These are phyloP conservation scores for Boeremia lycopersici DNA, from an alignment of 2,329 filamentous ascomycete genomes.

Conservation along the genomic window DNA sequence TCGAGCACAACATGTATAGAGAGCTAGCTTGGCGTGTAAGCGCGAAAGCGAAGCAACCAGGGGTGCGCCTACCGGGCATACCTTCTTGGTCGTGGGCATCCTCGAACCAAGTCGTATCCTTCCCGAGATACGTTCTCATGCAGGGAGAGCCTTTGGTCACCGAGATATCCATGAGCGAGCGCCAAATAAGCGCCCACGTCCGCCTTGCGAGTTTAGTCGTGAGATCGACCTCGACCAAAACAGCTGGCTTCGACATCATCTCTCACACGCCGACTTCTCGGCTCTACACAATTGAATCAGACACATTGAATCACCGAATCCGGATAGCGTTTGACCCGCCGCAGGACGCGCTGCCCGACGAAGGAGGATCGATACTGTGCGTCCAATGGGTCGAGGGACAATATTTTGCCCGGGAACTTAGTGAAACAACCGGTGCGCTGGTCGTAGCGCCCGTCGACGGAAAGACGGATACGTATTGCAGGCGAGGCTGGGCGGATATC, in stretches of 20 bases:
- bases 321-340: background rate
- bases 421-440: no score
- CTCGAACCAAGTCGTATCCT: background rate
- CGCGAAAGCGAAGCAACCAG: no score
- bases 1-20: background rate
- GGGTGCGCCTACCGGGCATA: background rate
- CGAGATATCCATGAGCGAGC: background rate
- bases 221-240: no score
- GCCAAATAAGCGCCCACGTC: no score
- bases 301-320: no score
- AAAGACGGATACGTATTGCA: background rate
- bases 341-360: background rate
- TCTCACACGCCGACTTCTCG: no score
- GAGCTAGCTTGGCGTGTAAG: background rate
- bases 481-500: background rate
- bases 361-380: background rate
- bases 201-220: no score
- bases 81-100: slow-evolving; percentile 4
- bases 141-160: background rate
- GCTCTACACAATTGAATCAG: no score
- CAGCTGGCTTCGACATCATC: no score
- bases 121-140: background rate
- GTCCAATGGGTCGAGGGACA: no score
- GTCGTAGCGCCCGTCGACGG: background rate
- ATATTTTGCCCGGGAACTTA: no score